A percentile compares a stretch with the other conserved stretches of the same genome.
Evolutionary conservation across 345 rosid genomes (phyloP).

Genomic region (Citrus sp.): DNA sequence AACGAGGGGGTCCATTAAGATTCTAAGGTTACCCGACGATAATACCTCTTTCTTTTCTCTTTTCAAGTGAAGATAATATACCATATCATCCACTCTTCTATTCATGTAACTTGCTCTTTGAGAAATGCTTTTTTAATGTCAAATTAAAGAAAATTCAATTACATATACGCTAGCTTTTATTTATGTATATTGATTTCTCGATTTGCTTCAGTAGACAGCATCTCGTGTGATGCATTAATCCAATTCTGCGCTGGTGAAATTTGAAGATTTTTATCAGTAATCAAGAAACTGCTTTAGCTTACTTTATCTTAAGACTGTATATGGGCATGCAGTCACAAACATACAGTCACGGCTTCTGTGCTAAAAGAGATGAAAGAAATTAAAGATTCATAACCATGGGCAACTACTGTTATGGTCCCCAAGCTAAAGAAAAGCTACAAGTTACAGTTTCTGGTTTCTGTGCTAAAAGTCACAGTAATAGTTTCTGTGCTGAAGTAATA

Average conservation of each 20-base stretch:
- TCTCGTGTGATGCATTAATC: background rate
- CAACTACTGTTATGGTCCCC: slow-evolving; percentile 1
- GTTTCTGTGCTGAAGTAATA: background rate
- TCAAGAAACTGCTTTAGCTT: too few species aligned
- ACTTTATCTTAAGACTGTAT: too few species aligned
- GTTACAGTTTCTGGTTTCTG: background rate
- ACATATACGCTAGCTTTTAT: too few species aligned
- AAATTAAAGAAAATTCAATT: too few species aligned
- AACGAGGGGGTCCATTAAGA: slow-evolving; percentile 23
- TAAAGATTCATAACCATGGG: background rate
- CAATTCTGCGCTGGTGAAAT: background rate
- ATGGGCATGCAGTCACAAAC: too few species aligned
- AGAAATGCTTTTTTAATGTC: background rate
- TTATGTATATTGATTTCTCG: background rate
- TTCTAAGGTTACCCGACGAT: slow-evolving; percentile 17
- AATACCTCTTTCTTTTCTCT: slow-evolving; percentile 1
- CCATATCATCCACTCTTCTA: background rate
- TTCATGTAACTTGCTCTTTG: background rate
- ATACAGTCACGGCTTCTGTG: background rate
- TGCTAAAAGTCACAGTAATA: background rate
- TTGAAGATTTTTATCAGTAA: too few species aligned
- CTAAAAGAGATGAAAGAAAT: background rate
- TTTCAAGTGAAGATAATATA: background rate
- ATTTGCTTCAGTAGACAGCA: background rate
- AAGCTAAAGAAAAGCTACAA: background rate